Base-by-base conservation (phyloP, 495 filamentous ascomycete genomes). In the Trichoderma virens region DNA sequence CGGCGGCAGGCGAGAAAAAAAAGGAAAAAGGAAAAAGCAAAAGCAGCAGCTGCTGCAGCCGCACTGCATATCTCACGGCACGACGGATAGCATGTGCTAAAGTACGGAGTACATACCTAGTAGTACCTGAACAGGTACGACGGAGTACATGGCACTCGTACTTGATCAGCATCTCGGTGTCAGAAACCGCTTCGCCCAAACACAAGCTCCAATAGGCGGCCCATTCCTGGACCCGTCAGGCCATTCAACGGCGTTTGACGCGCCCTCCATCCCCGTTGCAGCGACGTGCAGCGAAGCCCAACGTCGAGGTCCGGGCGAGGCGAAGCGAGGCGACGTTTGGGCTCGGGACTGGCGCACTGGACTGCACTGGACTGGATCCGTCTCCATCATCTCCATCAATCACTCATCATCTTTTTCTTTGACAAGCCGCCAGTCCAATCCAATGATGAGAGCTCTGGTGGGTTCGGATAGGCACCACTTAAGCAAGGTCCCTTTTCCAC, bases 201-300 rank as follows among this genome's bases (percentile, higher is more conserved):
- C 51, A 27, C 25, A 56, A 30, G 51, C 51, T 56, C 51, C 51
- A 56, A 27, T 27, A 56, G 51, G 51, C 51, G 51, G 25, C 25
- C 23, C 51, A 30, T 56, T 30, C 27, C 23, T 13, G 13, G 51
- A 27, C 51, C 51, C 51, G 51, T 56, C 51, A 56, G 51, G 51
- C 51, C 51, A 56, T 56, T 56, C 51, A 27, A 56, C 51, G 11
- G 16, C 51, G 51, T 56, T 56, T 56, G 51, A 56, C 51, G 51
- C 51, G 51, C 23, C 51, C 51, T 47, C 51, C 51, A 56, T 56
- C 51, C 51, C 27, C 23, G 14, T 56, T 56, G 27, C 23, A 27
- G 51, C 51, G 51, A 56, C 51, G 51, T 56, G 51, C 51, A 56
- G 51, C 51, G 51, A 56, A 13, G 51, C 51, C 51, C 51, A 56